Evolutionary conservation across 1,284 basidiomycete species (phyloP), one percentile per base, ranked within the genome.

Genomic region (Schizophyllum amplum): DNA sequence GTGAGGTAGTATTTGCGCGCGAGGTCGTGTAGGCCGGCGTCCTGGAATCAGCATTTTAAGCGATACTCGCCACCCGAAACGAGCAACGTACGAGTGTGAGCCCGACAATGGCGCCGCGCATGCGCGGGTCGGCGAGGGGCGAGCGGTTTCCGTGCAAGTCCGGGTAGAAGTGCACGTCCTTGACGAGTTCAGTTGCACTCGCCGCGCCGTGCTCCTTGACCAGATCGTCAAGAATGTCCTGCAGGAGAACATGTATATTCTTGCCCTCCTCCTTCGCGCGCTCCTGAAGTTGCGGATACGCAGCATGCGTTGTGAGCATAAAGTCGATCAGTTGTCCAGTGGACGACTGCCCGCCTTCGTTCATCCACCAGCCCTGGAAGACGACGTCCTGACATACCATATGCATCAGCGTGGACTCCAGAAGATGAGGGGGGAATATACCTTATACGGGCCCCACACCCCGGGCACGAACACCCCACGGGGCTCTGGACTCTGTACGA

Each of bases 291-390:
- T 83, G 77, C 4, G 79, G 70, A 62, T 91, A 91, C 1, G 95
- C 92, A 1, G 90, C 84, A 66, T 99, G 96, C 0, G 92, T 98
- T 27, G 87, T 93, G 62, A 98, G 82, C 70, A 97, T 87, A 68
- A 97, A 98, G 67, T 99, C 94, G 62, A 98, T 94, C 23, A 98
- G 79, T 74, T 97, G 95, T n/a, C 96, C 97, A 0, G 96, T 99
- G 0, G 94, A 96, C 20, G 94, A 97, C 72, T 99, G 96, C 0
- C 96, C 96, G 47, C 96, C 96, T 73, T 99, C 96, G 67, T 97
- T 99, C 94, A 98, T 98, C 97, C 96, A 95, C 86, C 90, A 94
- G 13, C 86, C 93, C 24, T 88, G 88, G 75, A 98, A 97, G 24
- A 96, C 81, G 17, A 90, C 84, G 66, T 94, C 84, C 84, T 87